Evolutionary conservation across 768 basidiomycete genomes (phyloP), one percentile per base, ranked within the genome.

Genomic region (Mrakia gelida): DNA sequence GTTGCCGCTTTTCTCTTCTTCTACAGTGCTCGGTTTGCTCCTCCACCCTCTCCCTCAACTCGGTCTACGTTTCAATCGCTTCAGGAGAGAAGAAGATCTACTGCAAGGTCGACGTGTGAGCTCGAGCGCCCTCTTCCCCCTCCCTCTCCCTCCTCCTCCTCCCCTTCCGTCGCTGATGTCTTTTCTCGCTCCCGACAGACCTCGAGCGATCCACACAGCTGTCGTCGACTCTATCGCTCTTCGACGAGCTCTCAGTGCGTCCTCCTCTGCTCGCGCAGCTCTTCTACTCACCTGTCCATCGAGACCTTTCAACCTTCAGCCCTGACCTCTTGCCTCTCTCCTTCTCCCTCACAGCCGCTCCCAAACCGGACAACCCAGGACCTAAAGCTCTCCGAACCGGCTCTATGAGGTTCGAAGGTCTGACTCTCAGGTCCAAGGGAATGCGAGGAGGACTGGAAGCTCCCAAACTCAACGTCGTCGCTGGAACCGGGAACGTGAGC

Each of bases 161-260:
- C 16, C 15, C 21, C 49, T 52, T 52, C 49, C 18, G 2, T 52
- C 49, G 49, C 49, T 52, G 15, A 18, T 52, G 1, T 52, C 49
- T 52, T 2, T 21, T 21, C 45, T 45, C 45, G 45, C 2, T 52
- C 11, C 49, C 4, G 2, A 38, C 49, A 52, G 49, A 3, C 75
- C 75, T 9, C 28, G 75, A 28, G 54, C 63, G 75, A 43, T 76
- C 41, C 54, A 71, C 38, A 71, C 68, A 13, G 54, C 68, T 18
- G 68, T 76, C 28, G 67, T 76, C n/a, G 75, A 76, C 52, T 71
- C 68, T 13, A 45, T 76, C 41, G 75, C 75, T 34, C 75, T 76
- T 23, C 75, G 75, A 10, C 54, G 70, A 15, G 75, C 75, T n/a
- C 63, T 76, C 70, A 45, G 49, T 52, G 18, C 1, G 49, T 21